Conservation (phyloP, 371 early-diverging fungal species). For the Saksenaea vasiformis region DNA sequence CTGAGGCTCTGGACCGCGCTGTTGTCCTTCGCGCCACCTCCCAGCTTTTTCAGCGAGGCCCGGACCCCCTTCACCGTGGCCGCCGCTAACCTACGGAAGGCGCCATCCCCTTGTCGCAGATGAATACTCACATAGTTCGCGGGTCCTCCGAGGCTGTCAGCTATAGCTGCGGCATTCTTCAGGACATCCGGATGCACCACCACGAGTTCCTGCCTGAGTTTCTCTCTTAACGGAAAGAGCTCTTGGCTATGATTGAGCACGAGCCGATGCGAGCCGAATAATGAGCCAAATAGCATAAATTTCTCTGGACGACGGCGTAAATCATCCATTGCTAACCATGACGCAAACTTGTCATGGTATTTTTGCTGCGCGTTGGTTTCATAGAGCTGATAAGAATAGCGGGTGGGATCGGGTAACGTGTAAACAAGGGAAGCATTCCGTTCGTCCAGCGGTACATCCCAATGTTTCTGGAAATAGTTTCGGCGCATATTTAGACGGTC, state of each 20-base stretch:
- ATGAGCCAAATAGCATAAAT: constrained; percentile 48
- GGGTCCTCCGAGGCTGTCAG: constrained; percentile 41
- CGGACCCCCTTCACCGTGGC: constrained; percentile 34
- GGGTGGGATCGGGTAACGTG: constrained; percentile 30
- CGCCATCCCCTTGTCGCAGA: constrained; percentile 53
- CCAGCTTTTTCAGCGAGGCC: constrained; percentile 17
- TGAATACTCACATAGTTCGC: constrained; percentile 47
- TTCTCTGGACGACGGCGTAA: constrained; percentile 34
- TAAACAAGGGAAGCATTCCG: constrained; percentile 25
- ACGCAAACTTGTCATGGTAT: constrained; percentile 22
- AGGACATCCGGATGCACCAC: constrained; percentile 40
- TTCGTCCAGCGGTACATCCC: constrained; percentile 1
- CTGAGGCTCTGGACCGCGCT: background rate
- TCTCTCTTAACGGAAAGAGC: constrained; percentile 23
- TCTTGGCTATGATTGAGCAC: constrained; percentile 18
- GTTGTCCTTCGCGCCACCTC: background rate
- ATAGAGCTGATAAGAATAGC: constrained; percentile 52
- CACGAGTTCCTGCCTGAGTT: constrained; percentile 27
- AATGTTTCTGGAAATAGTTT: constrained; percentile 23
- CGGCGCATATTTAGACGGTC: constrained; percentile 33
- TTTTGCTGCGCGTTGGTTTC: constrained; percentile 23
- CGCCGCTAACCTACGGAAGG: constrained; percentile 27
- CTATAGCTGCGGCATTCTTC: constrained; percentile 24
- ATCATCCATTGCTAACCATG: constrained; percentile 37
- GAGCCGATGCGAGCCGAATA: constrained; percentile 42